Percentiles rank a stretch among this genome's conserved stretches.
phyloP scores from a whole-genome alignment of 495 filamentous ascomycete genomes.

The Daldinia caldariorum region DNA sequence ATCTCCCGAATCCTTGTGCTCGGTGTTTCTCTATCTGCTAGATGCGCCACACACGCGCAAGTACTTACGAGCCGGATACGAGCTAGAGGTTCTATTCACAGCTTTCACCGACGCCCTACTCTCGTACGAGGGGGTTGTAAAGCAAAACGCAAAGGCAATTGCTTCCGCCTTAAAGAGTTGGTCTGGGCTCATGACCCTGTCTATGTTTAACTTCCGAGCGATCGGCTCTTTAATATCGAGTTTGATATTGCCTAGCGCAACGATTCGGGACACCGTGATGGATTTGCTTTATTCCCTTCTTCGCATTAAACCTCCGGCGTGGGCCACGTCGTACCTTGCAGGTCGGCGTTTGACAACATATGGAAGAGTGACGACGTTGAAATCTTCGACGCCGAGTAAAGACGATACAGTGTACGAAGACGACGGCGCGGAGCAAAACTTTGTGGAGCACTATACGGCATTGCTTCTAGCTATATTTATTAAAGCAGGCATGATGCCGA shows the following conservation, averaged over 20 bases:
- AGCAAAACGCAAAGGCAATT: slow-evolving; percentile 86
- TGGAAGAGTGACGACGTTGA: slow-evolving; percentile 89
- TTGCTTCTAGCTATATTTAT: slow-evolving; percentile 88
- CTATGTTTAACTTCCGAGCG: slow-evolving; percentile 84
- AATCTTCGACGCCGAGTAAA: slow-evolving; percentile 55
- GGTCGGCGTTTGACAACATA: slow-evolving; percentile 93
- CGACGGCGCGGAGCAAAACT: slow-evolving; percentile 75
- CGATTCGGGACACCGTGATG: slow-evolving; percentile 75
- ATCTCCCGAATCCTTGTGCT: slow-evolving; percentile 84
- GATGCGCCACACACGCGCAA: slow-evolving; percentile 84
- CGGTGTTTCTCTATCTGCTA: slow-evolving; percentile 85
- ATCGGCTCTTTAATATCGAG: slow-evolving; percentile 83
- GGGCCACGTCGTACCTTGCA: slow-evolving; percentile 95
- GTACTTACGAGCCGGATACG: slow-evolving; percentile 80
- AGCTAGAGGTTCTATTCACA: slow-evolving; percentile 81
- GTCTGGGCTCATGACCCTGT: slow-evolving; percentile 85
- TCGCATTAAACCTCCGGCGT: slow-evolving; percentile 93
- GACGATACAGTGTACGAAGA: slow-evolving; percentile 68
- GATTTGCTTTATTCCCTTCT: slow-evolving; percentile 91
- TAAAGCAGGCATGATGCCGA: slow-evolving; percentile 81
- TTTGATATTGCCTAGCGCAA: slow-evolving; percentile 74
- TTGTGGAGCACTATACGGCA: slow-evolving; percentile 92
- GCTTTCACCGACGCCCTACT: slow-evolving; percentile 86
- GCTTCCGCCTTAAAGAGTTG: slow-evolving; percentile 91
- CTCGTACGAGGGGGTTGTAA: slow-evolving; percentile 78